Base-by-base conservation (phyloP, 2,329 filamentous ascomycete genomes). In the Arthrobotrys sphaeroides region DNA sequence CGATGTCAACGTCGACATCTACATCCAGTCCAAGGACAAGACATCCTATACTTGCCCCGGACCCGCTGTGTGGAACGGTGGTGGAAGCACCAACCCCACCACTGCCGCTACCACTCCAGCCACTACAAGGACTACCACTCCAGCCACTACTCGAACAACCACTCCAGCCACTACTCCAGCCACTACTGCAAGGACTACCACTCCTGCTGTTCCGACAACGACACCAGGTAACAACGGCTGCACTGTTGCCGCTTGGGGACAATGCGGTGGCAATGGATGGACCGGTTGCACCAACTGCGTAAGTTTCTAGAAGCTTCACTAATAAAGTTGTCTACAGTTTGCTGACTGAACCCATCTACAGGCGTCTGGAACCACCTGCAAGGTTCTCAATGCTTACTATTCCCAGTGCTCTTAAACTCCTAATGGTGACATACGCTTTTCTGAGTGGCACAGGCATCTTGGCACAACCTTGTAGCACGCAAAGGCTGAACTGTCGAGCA, bases 1-100 rank as follows among this genome's bases (percentile, higher is more conserved):
- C 9, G 75, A 73, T 38, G 73, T 80, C 45, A 79, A 73, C 12
- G 78, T 87, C 47, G 84, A 87, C 78, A 86, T 85, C 33, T 86
- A 86, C 78, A 79, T 80, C 0, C 83, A 82, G 68, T 82, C 81
- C 0, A 61, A 16, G 26, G 61, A 60, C 24, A 82, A 81, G 6
- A 85, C 84, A 0, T 84, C 83, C 0, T 87, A 86, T 78, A 86
- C 82, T 2, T 80, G 79, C 59, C 85, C 85, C 0, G 85, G 85
- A 12, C 85, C 85, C 0, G 82, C 81, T 47, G 84, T 86, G 10
- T 86, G 85, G 85, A 83, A 80, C 75, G 84, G 84, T 33, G 64
- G 38, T 42, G 36, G 66, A 38, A 42, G 36, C 49, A 22, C 33
- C 12, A 40, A 51, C 24, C 24, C 47, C 22, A 26, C 40, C 12